Evolutionary conservation across 306 rosid species (phyloP).

Genomic region (Pachyrhizus erosus): DNA sequence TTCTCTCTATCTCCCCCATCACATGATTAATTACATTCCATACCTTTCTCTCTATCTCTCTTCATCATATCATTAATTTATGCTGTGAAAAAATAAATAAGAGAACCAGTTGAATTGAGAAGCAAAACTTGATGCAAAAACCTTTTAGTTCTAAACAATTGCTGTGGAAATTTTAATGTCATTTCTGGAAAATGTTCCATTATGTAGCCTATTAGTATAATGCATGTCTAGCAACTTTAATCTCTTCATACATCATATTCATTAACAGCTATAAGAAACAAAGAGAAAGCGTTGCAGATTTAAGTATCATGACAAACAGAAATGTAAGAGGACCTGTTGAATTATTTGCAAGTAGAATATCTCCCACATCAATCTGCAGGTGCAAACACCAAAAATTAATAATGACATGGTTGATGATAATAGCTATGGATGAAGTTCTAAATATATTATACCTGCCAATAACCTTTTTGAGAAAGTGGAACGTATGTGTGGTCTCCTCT

Average conservation of each 20-base stretch:
- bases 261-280: background rate
- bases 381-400: slow-evolving; percentile 33
- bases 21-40: too few species aligned
- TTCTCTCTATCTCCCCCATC: too few species aligned
- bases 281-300: background rate
- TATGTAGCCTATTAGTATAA: background rate
- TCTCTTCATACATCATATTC: background rate
- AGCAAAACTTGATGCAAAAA: background rate
- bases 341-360: slow-evolving; percentile 59
- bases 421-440: slow-evolving; percentile 19
- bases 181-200: slow-evolving; percentile 3
- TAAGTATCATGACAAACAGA: slow-evolving; percentile 23
- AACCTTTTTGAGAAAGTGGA: slow-evolving; percentile 63
- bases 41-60: too few species aligned
- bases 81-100: slow-evolving; percentile 9
- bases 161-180: slow-evolving; percentile 29
- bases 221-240: slow-evolving; percentile 5
- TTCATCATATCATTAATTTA: background rate
- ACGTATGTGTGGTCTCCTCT: slow-evolving; percentile 72
- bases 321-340: slow-evolving; percentile 65
- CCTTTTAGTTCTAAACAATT: slow-evolving; percentile 10
- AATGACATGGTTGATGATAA: slow-evolving; percentile 37
- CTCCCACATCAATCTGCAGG: slow-evolving; percentile 71
- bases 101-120: slow-evolving; percentile 4
- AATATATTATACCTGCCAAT: slow-evolving; percentile 70